Conservation (phyloP, 192 early-diverging fungal species). For the Coemansia sp. region DNA sequence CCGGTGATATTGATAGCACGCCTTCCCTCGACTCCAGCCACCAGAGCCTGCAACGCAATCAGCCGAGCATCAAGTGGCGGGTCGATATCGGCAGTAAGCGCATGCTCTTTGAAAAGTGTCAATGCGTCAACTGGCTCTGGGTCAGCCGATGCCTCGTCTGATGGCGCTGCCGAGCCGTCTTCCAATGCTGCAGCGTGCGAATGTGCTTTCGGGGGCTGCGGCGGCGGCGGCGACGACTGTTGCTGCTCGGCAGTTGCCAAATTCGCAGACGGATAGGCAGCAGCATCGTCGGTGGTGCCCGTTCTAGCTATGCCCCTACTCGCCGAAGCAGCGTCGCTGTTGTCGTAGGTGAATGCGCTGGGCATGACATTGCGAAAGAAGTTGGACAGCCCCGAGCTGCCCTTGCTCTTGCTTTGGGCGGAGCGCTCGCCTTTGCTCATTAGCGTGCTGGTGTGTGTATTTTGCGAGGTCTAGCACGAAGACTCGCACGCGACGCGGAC, state of each 20-base stretch:
- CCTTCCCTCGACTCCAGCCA: slow-evolving; percentile 14
- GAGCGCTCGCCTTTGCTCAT: slow-evolving; percentile 20
- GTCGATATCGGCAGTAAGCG: slow-evolving; percentile 12
- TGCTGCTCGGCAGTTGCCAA: neutral
- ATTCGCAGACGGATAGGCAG: slow-evolving; percentile 1
- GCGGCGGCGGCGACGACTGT: neutral
- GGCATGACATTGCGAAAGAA: slow-evolving; percentile 46
- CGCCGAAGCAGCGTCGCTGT: neutral
- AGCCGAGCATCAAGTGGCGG: slow-evolving; percentile 24
- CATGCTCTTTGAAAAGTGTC: slow-evolving; percentile 15
- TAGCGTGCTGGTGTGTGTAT: neutral
- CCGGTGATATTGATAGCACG: slow-evolving; percentile 21
- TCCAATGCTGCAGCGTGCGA: neutral
- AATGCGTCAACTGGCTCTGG: slow-evolving; percentile 22
- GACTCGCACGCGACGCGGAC: neutral
- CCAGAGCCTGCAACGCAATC: slow-evolving; percentile 18
- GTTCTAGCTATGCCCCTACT: slow-evolving; percentile 8
- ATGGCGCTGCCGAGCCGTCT: neutral
- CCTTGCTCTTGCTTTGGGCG: slow-evolving; percentile 6
- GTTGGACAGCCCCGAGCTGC: slow-evolving; percentile 12
- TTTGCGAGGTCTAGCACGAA: neutral
- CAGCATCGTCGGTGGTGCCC: neutral
- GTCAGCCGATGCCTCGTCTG: slow-evolving; percentile 3
- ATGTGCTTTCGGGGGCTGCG: neutral
- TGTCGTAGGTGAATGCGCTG: slow-evolving; percentile 33